Conservation (phyloP, 2,329 filamentous ascomycete species). For the Sporothrix curviconia region DNA sequence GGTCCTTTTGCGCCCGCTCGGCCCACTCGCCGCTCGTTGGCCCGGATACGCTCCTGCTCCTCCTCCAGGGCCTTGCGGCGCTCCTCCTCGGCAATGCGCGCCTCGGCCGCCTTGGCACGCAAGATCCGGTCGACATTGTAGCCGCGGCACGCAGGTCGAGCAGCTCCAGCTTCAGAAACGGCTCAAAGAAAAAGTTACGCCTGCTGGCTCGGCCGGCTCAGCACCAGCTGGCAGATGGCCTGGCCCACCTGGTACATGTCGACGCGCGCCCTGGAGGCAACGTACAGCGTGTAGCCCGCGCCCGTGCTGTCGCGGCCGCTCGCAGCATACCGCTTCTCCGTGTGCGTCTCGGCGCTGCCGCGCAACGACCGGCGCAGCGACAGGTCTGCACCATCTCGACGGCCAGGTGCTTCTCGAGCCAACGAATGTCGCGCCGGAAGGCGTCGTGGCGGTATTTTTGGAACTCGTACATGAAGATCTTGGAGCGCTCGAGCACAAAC, state of each 20-base stretch:
- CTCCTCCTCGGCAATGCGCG: slow-evolving; percentile 77
- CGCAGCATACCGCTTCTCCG: slow-evolving; percentile 69
- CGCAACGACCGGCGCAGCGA: slow-evolving; percentile 69
- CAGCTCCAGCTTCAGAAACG: slow-evolving; percentile 78
- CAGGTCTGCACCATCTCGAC: slow-evolving; percentile 73
- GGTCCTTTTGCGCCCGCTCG: slow-evolving; percentile 36
- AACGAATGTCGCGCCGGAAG: slow-evolving; percentile 82
- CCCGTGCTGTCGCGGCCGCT: slow-evolving; percentile 41
- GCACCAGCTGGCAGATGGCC: slow-evolving; percentile 71
- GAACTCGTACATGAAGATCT: slow-evolving; percentile 80
- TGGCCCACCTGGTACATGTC: slow-evolving; percentile 92
- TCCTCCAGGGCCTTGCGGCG: slow-evolving; percentile 66
- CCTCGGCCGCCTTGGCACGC: slow-evolving; percentile 78
- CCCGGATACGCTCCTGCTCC: slow-evolving; percentile 41
- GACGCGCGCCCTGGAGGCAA: slow-evolving; percentile 56
- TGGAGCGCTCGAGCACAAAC: slow-evolving; percentile 78
- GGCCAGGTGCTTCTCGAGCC: slow-evolving; percentile 78
- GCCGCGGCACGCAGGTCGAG: slow-evolving; percentile 76
- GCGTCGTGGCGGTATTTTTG: slow-evolving; percentile 62
- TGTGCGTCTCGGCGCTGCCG: slow-evolving; percentile 60
- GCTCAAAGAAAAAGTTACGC: slow-evolving; percentile 87
- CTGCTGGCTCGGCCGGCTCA: slow-evolving; percentile 78
- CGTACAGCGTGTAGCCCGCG: slow-evolving; percentile 60
- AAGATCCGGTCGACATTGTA: slow-evolving; percentile 97
- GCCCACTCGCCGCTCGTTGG: slow-evolving; percentile 31